Base-by-base conservation (phyloP, 352 stramenopile species). In the Globisporangium canariense region DNA sequence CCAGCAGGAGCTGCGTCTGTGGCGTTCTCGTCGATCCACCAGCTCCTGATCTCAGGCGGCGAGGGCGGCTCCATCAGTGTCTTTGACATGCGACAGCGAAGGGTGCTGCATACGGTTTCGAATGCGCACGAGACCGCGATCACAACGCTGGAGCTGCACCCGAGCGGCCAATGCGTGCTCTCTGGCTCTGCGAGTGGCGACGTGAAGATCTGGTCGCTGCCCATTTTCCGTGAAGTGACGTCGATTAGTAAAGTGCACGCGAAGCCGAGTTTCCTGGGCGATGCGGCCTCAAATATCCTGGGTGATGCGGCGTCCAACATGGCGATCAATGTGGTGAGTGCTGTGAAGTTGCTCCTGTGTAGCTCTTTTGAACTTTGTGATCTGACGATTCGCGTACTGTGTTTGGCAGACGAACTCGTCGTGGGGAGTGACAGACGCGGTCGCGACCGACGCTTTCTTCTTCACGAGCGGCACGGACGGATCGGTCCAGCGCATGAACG, bases 201-300 rank as follows among this genome's bases (percentile, higher is more conserved):
- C 57, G 75, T 96, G 50, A 96, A 96, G 75, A 93, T 96, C 55
- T 96, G 87, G 87, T 91, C 87, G 14, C 65, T 96, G 28, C 86
- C 87, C 11, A 86, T 94, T 47, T 96, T 96, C 65, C 78, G 87
- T 18, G 86, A 96, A 62, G 66, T 94, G n/a, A 77, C 78, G 13
- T 75, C 79, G 50, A 67, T 91, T 20, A 78, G 64, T 59, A 96
- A 93, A 66, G 75, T 93, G 28, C 81, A 93, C 65, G 73, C 84
- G 22, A 93, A 92, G 66, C 79, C 85, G 59, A 92, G 83, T 20
- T 92, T 94, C 64, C 70, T 94, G 3, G 80, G 85, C 20, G 85
- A 91, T 36, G 83, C 81, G 1, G 85, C 83, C 8, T 88, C 82
- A 6, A 95, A 88, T 62, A 69, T 95, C 41, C 73, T 95, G 2